These are phyloP conservation scores for Podospora pseudopauciseta DNA, from an alignment of 495 filamentous ascomycete genomes.

Conservation along the genomic window DNA sequence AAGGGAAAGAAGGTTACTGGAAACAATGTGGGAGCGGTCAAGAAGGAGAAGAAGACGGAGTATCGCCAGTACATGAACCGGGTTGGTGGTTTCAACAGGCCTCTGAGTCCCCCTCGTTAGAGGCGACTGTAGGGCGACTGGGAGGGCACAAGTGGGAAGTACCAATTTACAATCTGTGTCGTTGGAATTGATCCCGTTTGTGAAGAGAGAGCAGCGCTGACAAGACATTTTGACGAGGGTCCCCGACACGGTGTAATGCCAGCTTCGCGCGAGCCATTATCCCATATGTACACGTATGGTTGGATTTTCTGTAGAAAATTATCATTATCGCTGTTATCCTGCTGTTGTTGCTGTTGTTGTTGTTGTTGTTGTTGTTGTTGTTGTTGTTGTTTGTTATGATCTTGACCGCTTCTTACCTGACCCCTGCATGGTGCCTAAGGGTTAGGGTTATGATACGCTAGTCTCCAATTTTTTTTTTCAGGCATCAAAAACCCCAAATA, in stretches of 20 bases:
- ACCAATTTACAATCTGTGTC: neutral
- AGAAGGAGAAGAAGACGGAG: conserved; percentile 93
- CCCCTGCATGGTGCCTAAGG: neutral
- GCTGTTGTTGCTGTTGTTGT: neutral
- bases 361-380: no score
- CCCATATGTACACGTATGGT: neutral
- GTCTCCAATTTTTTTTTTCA: conserved; percentile 7
- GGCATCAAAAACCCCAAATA: neutral
- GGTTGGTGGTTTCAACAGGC: conserved; percentile 91
- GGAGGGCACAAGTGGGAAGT: neutral
- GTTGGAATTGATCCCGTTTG: conserved; percentile 22
- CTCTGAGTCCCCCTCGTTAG: conserved; percentile 57
- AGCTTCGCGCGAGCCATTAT: no score
- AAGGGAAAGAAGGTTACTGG: conserved; percentile 88
- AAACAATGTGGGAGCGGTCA: conserved; percentile 77
- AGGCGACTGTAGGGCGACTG: neutral
- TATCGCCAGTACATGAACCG: conserved; percentile 99
- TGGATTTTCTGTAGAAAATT: neutral
- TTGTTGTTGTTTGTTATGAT: no score
- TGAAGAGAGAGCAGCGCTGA: neutral
- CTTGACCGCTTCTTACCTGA: no score
- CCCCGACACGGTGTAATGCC: neutral
- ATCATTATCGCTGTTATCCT: neutral
- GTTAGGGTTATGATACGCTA: conserved; percentile 10
- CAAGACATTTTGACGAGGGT: neutral